These are phyloP conservation scores for Dittrichia graveolens DNA, from an alignment of 129 eudicot genomes.

Conservation along the genomic window DNA sequence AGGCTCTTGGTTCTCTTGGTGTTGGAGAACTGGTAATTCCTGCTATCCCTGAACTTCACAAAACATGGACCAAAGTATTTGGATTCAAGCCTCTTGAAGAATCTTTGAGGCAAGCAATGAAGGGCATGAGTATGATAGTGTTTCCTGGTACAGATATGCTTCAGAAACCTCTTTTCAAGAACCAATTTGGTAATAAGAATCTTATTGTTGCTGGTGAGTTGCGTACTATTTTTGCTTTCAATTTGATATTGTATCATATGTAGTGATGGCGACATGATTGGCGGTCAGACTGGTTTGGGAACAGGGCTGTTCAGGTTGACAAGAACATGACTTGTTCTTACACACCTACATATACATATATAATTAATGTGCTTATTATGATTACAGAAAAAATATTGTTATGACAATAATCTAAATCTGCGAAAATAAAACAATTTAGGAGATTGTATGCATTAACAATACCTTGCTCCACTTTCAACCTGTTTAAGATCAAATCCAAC, in stretches of 20 bases:
- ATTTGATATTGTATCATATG: constrained; percentile 20
- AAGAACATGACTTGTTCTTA: too few relatives aligned
- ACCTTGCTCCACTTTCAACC: neutral
- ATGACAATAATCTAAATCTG: neutral
- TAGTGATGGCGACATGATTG: neutral
- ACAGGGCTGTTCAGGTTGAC: too few relatives aligned
- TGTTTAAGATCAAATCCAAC: neutral
- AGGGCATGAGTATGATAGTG: constrained; percentile 47
- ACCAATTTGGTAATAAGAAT: constrained; percentile 20
- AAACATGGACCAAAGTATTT: constrained; percentile 65
- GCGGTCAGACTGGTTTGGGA: too few relatives aligned
- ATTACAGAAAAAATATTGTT: neutral
- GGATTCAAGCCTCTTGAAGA: constrained; percentile 56
- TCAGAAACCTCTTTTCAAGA: constrained; percentile 44
- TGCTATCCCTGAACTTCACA: constrained; percentile 54
- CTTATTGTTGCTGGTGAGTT: constrained; percentile 48
- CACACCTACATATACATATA: neutral
- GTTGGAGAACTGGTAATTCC: constrained; percentile 66
- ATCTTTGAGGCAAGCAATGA: constrained; percentile 38
- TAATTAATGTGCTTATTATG: neutral
- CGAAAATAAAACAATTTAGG: neutral
- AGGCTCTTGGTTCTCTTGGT: constrained; percentile 59
- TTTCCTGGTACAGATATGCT: constrained; percentile 67
- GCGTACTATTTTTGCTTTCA: neutral
- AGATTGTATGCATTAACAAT: neutral